Base-by-base conservation (phyloP, 208 protist genomes). In the Acanthamoeba divionensis region DNA sequence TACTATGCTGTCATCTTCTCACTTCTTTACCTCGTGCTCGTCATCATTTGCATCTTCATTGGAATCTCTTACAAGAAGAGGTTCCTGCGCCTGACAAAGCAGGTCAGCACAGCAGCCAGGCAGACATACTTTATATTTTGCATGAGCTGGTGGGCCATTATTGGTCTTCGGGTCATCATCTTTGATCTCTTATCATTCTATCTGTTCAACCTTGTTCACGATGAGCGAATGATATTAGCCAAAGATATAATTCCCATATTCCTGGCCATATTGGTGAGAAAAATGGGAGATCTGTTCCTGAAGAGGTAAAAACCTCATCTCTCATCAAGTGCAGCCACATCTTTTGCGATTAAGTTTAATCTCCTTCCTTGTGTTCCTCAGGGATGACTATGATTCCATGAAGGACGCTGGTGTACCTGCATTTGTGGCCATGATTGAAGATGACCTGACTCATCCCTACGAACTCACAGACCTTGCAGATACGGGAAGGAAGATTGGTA, bases 11-110 rank as follows among this genome's bases (percentile, higher is more conserved):
- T 85, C 26, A 44, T 85, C 12, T 85, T 85, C 50, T 85, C 75
- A 2, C 44, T 85, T 13, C 50, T 85, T 36, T 26, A 85, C 75
- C 60, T 85, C 52, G 31, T 85, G 15, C 4, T 85, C 9, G 75
- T 85, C 29, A 85, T 85, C 75, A 31, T 85, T 6, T 85, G 75
- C 75, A 41, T 85, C 24, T 85, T 85, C 75, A 85, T 85, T 54
- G 60, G 60, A 12, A 54, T 85, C 18, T 85, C 75, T 54, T 85
- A 85, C 44, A 82, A 52, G 48, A 85, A 85, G 26, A 48, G 75
- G n/a, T 85, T 85, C 50, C 52, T 48, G 7, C 44, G 75, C 10
- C 33, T 85, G 75, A 60, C 50, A 41, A 48, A 54, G 9, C 31
- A 24, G 18, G 75, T 29, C n/a, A 31, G 52, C 33, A 33, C 18